Evolutionary conservation across 83 land plant species (phyloP).

Genomic region (Thuja plicata): DNA sequence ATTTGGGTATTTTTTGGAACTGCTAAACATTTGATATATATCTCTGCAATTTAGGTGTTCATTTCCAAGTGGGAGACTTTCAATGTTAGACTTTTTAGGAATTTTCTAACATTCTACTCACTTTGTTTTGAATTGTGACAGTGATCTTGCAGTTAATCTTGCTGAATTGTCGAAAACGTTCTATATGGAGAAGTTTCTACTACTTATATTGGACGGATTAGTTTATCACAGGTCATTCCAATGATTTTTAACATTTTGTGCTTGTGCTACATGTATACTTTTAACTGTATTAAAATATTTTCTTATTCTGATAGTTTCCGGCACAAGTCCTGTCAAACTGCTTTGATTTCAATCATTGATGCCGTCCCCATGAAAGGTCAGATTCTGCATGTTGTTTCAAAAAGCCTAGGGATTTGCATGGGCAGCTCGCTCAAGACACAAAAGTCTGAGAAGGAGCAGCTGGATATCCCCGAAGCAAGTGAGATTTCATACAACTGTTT

Average conservation of each 20-base stretch:
- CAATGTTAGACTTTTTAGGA: not conserved
- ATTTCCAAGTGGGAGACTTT: not conserved
- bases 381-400: constrained; percentile 37
- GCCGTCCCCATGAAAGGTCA: constrained; percentile 40
- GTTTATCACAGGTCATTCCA: constrained; percentile 36
- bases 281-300: constrained; percentile 7
- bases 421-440: constrained; percentile 21
- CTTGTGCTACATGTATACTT: not conserved
- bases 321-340: constrained; percentile 28
- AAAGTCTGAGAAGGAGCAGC: constrained; percentile 3
- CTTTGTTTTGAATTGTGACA: constrained; percentile 16
- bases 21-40: not conserved
- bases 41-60: not conserved
- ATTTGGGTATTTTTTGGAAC: not conserved
- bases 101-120: not conserved
- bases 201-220: constrained; percentile 29
- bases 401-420: constrained; percentile 35
- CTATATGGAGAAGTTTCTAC: constrained; percentile 42
- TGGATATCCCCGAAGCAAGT: constrained; percentile 32
- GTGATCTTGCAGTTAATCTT: constrained; percentile 45
- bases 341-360: constrained; percentile 41
- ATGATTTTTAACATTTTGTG: not conserved
- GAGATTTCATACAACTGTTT: constrained; percentile 4
- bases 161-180: constrained; percentile 32
- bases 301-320: constrained; percentile 26